phyloP scores from a whole-genome alignment of 2,329 filamentous ascomycete genomes.

The Tolypocladium guangdongense region DNA sequence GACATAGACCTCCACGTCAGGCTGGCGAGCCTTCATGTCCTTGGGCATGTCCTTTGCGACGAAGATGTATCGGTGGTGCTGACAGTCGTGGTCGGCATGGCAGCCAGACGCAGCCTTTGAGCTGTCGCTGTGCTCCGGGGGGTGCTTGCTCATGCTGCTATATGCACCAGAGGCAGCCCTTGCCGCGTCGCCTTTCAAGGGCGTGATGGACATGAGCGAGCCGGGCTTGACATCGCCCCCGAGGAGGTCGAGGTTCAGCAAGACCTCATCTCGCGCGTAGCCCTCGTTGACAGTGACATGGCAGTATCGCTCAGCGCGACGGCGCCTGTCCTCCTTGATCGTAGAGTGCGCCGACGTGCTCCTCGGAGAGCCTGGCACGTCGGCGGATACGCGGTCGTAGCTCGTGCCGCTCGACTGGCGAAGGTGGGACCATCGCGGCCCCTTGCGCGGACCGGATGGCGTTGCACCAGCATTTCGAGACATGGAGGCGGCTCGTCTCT shows the following conservation, averaged over 20 bases:
- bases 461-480: conserved; percentile 29
- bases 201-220: conserved; percentile 61
- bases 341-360: conserved; percentile 41
- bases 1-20: conserved; percentile 61
- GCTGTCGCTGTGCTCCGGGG: conserved; percentile 14
- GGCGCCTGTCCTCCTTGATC: conserved; percentile 21
- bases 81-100: conserved; percentile 13
- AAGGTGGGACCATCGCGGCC: conserved; percentile 40
- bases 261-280: conserved; percentile 66
- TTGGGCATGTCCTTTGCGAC: conserved; percentile 60
- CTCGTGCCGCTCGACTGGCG: conserved; percentile 39
- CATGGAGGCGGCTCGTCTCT: conserved; percentile 17
- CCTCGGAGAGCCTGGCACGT: conserved; percentile 33
- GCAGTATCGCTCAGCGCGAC: conserved; percentile 33
- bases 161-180: conserved; percentile 20
- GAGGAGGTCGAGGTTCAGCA: conserved; percentile 66
- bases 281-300: conserved; percentile 57
- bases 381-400: conserved; percentile 29
- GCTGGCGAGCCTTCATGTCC: conserved; percentile 53
- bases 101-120: conserved; percentile 10
- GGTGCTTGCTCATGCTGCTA: conserved; percentile 20
- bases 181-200: conserved; percentile 39
- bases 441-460: conserved; percentile 32
- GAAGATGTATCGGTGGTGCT: conserved; percentile 50
- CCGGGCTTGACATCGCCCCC: conserved; percentile 52